Evolutionary conservation across 345 rosid genomes (phyloP).

Genomic region (Citrus reticulata): DNA sequence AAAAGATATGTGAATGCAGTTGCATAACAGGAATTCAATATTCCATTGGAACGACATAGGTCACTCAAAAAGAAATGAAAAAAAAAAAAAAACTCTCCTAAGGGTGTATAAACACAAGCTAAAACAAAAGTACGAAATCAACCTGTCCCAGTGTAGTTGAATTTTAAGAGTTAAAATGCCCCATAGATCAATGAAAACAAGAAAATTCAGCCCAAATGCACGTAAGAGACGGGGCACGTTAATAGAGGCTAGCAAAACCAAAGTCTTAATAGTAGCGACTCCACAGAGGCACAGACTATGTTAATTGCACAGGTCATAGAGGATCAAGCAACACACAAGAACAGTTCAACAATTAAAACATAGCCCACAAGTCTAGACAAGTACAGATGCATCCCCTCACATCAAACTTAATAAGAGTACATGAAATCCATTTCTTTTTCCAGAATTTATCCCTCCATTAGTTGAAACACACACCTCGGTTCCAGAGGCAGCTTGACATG

Average conservation of each 20-base stretch:
- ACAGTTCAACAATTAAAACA: neutral
- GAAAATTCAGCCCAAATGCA: neutral
- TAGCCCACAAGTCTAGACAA: neutral
- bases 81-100: too few relatives aligned
- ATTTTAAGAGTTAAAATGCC: neutral
- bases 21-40: neutral
- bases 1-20: neutral
- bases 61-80: too few relatives aligned
- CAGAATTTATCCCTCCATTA: neutral
- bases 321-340: neutral
- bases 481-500: neutral
- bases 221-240: neutral
- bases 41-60: too few relatives aligned
- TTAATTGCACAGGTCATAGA: neutral
- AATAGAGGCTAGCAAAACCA: neutral
- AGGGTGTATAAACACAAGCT: too few relatives aligned
- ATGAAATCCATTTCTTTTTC: neutral
- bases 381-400: neutral
- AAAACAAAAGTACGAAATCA: too few relatives aligned
- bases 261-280: neutral
- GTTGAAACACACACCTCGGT: neutral
- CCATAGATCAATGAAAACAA: neutral
- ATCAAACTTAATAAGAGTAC: neutral
- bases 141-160: neutral
- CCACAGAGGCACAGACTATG: neutral